Percentiles rank a stretch among this genome's conserved stretches.
Evolutionary conservation across 139 green algal species (phyloP).

Genomic region (Asterochloris erici): DNA sequence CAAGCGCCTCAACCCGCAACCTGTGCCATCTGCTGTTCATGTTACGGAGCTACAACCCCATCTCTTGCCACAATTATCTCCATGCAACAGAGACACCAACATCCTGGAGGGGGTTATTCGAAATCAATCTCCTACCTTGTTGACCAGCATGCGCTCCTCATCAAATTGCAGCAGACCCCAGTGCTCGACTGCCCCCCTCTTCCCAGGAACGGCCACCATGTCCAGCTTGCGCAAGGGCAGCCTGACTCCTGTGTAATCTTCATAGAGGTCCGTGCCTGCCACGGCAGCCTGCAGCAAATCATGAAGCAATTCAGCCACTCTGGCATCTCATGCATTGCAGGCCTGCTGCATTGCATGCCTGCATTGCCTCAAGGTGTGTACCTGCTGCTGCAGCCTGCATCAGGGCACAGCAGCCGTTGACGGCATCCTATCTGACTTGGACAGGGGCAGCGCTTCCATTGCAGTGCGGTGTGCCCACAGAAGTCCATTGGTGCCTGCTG

Average conservation of each 20-base stretch:
- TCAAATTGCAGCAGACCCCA: slow-evolving; percentile 62
- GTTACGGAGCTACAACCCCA: too few species aligned
- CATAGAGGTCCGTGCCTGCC: slow-evolving; percentile 22
- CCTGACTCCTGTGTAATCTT: slow-evolving; percentile 15
- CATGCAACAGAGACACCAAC: too few species aligned
- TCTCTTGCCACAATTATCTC: too few species aligned
- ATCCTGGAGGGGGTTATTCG: too few species aligned
- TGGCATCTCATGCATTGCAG: neutral
- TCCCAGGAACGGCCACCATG: slow-evolving; percentile 50
- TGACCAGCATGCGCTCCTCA: slow-evolving; percentile 32
- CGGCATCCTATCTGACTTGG: neutral
- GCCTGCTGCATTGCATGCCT: neutral
- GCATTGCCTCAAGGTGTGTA: neutral
- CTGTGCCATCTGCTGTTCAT: too few species aligned
- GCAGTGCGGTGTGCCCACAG: neutral
- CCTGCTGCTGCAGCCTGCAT: neutral
- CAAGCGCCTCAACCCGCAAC: too few species aligned
- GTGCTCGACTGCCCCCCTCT: slow-evolving; percentile 49
- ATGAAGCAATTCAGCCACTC: neutral
- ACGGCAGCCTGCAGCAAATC: slow-evolving; percentile 1
- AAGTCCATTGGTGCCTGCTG: neutral
- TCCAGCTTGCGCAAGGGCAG: slow-evolving; percentile 53
- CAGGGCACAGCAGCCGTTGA: neutral
- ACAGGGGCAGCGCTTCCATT: neutral
- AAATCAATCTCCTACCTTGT: slow-evolving; percentile 24